Conservation (phyloP, 2,329 filamentous ascomycete genomes). For the Pseudogymnoascus sp. region DNA sequence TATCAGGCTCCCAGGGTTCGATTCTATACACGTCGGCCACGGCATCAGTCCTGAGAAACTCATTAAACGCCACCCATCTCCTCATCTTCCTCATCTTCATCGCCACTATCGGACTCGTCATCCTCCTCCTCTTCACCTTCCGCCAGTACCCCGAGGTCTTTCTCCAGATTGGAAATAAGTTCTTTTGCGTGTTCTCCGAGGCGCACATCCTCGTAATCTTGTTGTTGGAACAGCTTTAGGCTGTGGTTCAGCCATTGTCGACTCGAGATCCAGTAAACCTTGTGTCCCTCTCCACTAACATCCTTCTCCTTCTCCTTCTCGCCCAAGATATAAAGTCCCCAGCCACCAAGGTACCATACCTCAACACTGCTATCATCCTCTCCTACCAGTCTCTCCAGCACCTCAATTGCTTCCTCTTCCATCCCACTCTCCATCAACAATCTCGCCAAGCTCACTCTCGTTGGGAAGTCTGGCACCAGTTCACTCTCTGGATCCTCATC, state of each 20-base stretch:
- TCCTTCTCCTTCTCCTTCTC: constrained; percentile 54
- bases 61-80: constrained; percentile 43
- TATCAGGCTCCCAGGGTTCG: neutral
- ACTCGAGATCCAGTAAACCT: constrained; percentile 62
- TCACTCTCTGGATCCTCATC: constrained; percentile 67
- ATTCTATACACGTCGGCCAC: neutral
- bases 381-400: constrained; percentile 73
- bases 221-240: constrained; percentile 66
- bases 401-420: constrained; percentile 76
- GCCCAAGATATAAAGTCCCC: constrained; percentile 77
- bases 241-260: constrained; percentile 79
- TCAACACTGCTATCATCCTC: constrained; percentile 95
- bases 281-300: constrained; percentile 38
- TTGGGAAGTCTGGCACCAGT: constrained; percentile 76
- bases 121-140: constrained; percentile 50
- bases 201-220: constrained; percentile 81
- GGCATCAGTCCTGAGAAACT: neutral
- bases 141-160: constrained; percentile 58
- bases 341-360: constrained; percentile 94
- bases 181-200: constrained; percentile 70
- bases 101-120: constrained; percentile 45
- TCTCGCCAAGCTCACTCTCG: constrained; percentile 74
- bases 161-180: constrained; percentile 57
- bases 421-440: constrained; percentile 86
- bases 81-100: constrained; percentile 37